A percentile compares a stretch with the other conserved stretches of the same genome.
Conservation (phyloP, 2,329 filamentous ascomycete genomes). For the Diaporthe sp. region DNA sequence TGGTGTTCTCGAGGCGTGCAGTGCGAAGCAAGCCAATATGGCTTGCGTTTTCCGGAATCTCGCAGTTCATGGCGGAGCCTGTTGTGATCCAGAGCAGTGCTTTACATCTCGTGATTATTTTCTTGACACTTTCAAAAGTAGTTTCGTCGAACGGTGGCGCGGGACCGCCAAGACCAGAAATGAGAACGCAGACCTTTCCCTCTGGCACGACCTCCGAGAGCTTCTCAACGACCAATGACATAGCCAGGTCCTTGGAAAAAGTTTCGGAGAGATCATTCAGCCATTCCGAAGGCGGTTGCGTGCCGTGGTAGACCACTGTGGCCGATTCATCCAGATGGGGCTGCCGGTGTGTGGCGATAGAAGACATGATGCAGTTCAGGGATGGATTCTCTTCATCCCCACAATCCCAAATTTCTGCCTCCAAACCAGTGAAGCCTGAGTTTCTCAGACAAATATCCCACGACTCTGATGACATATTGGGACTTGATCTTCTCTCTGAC, state of each 20-base stretch:
- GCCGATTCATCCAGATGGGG: neutral
- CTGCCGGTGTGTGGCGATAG: neutral
- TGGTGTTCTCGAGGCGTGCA: neutral
- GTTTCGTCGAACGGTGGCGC: neutral
- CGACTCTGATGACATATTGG: neutral
- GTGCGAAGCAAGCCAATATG: neutral
- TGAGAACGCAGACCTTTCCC: neutral
- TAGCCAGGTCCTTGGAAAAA: neutral
- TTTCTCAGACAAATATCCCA: neutral
- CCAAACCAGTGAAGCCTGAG: neutral
- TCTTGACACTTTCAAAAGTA: neutral
- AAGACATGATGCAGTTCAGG: neutral
- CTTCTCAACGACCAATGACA: neutral
- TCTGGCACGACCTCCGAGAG: neutral
- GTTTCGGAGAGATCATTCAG: neutral
- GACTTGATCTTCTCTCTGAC: neutral
- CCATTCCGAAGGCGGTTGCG: neutral
- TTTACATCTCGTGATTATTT: neutral
- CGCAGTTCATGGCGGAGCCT: neutral
- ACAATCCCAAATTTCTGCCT: neutral
- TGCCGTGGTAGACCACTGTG: neutral
- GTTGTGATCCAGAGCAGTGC: neutral
- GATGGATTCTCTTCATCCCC: neutral
- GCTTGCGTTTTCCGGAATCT: neutral
- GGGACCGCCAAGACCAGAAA: neutral